These are phyloP conservation scores for Aechmea fasciata DNA, from an alignment of 176 grass and related monocot genomes.

Conservation along the genomic window DNA sequence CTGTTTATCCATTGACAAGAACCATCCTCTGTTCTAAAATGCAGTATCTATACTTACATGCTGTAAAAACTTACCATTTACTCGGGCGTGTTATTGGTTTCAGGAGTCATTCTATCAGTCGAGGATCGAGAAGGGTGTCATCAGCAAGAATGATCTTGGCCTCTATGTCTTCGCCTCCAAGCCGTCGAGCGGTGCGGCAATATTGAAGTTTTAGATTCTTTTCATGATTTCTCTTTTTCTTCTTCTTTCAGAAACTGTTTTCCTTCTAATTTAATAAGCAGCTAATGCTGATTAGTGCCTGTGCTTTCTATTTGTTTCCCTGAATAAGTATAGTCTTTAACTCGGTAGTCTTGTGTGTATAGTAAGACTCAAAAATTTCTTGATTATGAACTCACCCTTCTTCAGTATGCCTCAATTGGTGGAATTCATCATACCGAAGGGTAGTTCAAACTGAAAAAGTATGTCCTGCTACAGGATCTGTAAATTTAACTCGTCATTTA, in stretches of 20 bases:
- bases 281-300: not conserved
- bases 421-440: too few relatives aligned
- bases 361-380: too few relatives aligned
- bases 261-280: not conserved
- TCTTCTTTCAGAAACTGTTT: not conserved
- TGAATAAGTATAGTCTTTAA: too few relatives aligned
- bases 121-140: slow-evolving; percentile 67
- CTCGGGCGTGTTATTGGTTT: not conserved
- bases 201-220: slow-evolving; percentile 51
- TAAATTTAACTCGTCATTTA: too few relatives aligned
- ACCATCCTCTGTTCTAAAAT: not conserved
- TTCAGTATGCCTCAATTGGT: too few relatives aligned
- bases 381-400: too few relatives aligned
- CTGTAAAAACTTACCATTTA: not conserved
- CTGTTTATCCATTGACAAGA: too few relatives aligned
- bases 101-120: slow-evolving; percentile 76
- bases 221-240: not conserved
- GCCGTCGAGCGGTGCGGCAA: slow-evolving; percentile 89
- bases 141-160: slow-evolving; percentile 51
- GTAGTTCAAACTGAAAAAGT: too few relatives aligned
- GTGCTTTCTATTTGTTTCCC: too few relatives aligned
- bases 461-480: too few relatives aligned
- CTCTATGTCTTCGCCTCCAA: slow-evolving; percentile 84
- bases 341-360: too few relatives aligned
- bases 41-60: not conserved